phyloP scores from a whole-genome alignment of 2,329 filamentous ascomycete genomes.

The Exutisphaerella laricina region DNA sequence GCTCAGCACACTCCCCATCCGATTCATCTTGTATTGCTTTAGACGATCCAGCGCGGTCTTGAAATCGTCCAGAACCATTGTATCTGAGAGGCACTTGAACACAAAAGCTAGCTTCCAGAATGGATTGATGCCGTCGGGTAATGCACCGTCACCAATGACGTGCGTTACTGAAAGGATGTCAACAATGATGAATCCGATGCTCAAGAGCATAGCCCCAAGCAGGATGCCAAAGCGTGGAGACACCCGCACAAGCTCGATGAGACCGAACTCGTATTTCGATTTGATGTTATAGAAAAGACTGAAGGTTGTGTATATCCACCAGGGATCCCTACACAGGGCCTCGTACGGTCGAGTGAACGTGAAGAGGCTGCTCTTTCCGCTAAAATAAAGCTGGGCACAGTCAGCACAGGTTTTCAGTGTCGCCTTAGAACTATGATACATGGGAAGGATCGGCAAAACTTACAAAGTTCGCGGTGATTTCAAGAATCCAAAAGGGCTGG shows the following conservation, averaged over 20 bases:
- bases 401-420: slow-evolving; percentile 6
- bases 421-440: background rate
- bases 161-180: slow-evolving; percentile 56
- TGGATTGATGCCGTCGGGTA: slow-evolving; percentile 55
- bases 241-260: slow-evolving; percentile 51
- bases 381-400: slow-evolving; percentile 47
- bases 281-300: slow-evolving; percentile 60
- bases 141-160: slow-evolving; percentile 24
- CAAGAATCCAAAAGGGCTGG: slow-evolving; percentile 59
- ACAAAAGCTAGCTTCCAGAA: slow-evolving; percentile 62
- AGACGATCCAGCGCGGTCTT: slow-evolving; percentile 52
- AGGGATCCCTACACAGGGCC: slow-evolving; percentile 58
- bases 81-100: slow-evolving; percentile 63
- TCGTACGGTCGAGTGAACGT: slow-evolving; percentile 53
- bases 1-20: slow-evolving; percentile 24
- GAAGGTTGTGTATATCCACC: slow-evolving; percentile 60
- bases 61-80: slow-evolving; percentile 63
- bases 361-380: slow-evolving; percentile 42
- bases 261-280: slow-evolving; percentile 54
- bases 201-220: slow-evolving; percentile 55
- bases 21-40: slow-evolving; percentile 41
- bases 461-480: slow-evolving; percentile 59
- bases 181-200: slow-evolving; percentile 55
- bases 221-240: slow-evolving; percentile 61
- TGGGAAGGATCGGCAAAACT: background rate